Base-by-base conservation (phyloP, 2,329 filamentous ascomycete genomes). In the Penicillium sp. region DNA sequence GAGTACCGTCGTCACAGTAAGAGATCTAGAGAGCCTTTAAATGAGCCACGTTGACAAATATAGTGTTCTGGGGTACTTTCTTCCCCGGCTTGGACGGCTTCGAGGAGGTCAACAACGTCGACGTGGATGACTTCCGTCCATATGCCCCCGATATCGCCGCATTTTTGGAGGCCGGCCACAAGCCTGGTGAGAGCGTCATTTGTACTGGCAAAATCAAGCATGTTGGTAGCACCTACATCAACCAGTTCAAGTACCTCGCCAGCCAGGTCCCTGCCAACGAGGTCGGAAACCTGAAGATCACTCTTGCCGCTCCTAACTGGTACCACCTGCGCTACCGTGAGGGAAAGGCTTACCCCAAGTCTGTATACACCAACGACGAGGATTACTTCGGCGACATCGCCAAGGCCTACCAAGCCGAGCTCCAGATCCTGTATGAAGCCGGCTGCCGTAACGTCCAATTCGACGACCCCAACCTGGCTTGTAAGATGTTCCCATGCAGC, bases 211-310 rank as follows among this genome's bases (percentile, higher is more conserved):
- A 85, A 71, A 81, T 85, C 63, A 80, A 76, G 58, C 81, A 85
- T 61, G 75, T 78, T 35, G 80, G 82, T 46, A 82, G 79, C 46
- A 80, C 78, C 60, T 83, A 85, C 65, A 61, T 77, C 68, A 79
- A 81, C 35, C 81, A 87, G 65, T 82, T 85, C 61, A 80, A 84
- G 56, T 81, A 81, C 52, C 76, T 88, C 50, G 83, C 85, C 67
- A 79, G 72, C 47, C 68, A 82, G 9, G 78, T 89, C 0, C 81
- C 86, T 0, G 76, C 83, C 25, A 82, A 85, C 31, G 76, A 83
- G 52, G 82, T 86, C 65, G 82, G 83, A 60, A 83, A 87, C 60
- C 82, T 86, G 70, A 88, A 89, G 75, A 80, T 89, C 62, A 88
- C 86, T 18, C 75, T 89, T 64, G 82, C 85, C 18, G 83, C 85